A percentile compares a stretch with the other conserved stretches of the same genome.
These are phyloP conservation scores for Sarocladium oryzae DNA, from an alignment of 2,329 filamentous ascomycete species.

Conservation along the genomic window DNA sequence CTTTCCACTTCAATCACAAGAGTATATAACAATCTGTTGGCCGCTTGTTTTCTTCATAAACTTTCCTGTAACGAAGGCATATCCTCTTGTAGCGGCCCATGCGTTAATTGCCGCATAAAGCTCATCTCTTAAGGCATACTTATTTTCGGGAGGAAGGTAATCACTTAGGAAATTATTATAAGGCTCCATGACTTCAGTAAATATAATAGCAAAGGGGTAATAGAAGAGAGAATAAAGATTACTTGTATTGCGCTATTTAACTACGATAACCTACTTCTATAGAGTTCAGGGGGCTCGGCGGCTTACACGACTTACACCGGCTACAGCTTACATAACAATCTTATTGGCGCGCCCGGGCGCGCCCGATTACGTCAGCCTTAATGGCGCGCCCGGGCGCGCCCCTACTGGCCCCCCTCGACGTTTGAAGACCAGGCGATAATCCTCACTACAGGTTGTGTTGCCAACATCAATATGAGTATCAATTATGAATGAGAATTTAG, in stretches of 20 bases:
- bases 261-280: no score
- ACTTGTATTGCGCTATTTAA: no score
- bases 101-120: background rate
- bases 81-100: background rate
- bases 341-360: background rate
- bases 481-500: no score
- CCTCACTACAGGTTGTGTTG: no score
- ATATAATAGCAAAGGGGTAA: conserved; percentile 1
- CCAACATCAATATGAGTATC: no score
- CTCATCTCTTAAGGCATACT: background rate
- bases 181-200: background rate
- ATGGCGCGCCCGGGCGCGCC: background rate
- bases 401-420: background rate
- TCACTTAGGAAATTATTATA: conserved; percentile 3
- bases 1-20: background rate
- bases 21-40: background rate
- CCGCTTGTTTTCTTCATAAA: background rate
- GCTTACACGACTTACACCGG: background rate
- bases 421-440: no score
- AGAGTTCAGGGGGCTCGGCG: background rate
- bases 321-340: background rate
- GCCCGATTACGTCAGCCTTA: no score
- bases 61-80: background rate
- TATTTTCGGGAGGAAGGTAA: conserved; percentile 3
- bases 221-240: background rate